Conservation (phyloP, 2,329 filamentous ascomycete species). For the Fusarium sambucinum region DNA sequence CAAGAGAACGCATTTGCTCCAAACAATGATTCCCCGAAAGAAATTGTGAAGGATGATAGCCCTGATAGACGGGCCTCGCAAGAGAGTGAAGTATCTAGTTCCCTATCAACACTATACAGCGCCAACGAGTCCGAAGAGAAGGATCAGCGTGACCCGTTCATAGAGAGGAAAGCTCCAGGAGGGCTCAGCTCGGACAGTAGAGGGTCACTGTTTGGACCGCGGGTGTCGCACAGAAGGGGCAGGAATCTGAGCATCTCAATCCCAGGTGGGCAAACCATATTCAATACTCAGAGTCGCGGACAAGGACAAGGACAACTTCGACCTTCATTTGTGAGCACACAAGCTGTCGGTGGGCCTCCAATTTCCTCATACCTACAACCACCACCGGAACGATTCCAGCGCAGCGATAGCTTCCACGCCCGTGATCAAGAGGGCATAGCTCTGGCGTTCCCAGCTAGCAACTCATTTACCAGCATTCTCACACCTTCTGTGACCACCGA, state of each 20-base stretch:
- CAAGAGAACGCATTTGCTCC: conserved; percentile 9
- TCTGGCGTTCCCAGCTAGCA: conserved; percentile 42
- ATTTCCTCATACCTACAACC: conserved; percentile 38
- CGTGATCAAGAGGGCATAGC: conserved; percentile 33
- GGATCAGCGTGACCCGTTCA: conserved; percentile 51
- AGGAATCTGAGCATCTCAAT: conserved; percentile 43
- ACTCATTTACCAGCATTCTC: conserved; percentile 45
- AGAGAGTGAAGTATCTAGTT: conserved; percentile 63
- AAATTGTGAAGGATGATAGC: conserved; percentile 30
- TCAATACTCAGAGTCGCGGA: conserved; percentile 23
- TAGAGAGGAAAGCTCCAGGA: conserved; percentile 36
- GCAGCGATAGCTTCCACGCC: conserved; percentile 24
- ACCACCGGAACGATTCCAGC: conserved; percentile 29
- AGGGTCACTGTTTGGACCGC: conserved; percentile 35
- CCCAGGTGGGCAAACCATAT: conserved; percentile 20
- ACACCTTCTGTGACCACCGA: conserved; percentile 44
- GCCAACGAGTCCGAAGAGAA: conserved; percentile 62
- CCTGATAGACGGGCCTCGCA: conserved; percentile 49
- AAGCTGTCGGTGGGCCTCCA: conserved; percentile 39
- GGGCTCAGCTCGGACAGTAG: conserved; percentile 18
- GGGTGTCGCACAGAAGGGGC: conserved; percentile 28
- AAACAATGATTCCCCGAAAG: conserved; percentile 14
- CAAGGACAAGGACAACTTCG: conserved; percentile 32
- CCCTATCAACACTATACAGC: conserved; percentile 69
- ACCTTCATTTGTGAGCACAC: conserved; percentile 43